These are phyloP conservation scores for Gloeophyllum trabeum DNA, from an alignment of 768 basidiomycete species.

Conservation along the genomic window DNA sequence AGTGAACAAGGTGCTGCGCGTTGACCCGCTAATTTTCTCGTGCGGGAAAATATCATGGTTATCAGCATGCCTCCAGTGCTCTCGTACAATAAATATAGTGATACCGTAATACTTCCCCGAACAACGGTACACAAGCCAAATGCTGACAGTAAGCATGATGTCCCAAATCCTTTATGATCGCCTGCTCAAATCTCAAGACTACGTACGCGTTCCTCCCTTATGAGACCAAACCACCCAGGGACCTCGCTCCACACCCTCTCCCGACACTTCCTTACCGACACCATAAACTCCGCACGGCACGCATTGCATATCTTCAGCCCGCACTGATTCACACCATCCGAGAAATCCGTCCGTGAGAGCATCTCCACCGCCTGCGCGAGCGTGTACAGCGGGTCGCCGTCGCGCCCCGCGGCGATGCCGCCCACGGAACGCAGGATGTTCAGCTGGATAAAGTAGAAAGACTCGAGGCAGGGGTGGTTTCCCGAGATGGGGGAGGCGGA, in stretches of 20 bases:
- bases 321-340: slow-evolving; percentile 41
- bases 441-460: slow-evolving; percentile 68
- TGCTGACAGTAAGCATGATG: no score
- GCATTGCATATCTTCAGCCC: slow-evolving; percentile 42
- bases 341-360: slow-evolving; percentile 61
- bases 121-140: no score
- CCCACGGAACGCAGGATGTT: slow-evolving; percentile 61
- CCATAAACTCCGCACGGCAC: slow-evolving; percentile 38
- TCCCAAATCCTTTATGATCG: no score
- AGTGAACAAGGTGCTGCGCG: no score
- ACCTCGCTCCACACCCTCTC: slow-evolving; percentile 52
- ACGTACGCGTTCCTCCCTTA: no score
- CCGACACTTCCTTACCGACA: slow-evolving; percentile 29
- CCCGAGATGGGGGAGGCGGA: slow-evolving; percentile 29
- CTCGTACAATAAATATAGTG: no score
- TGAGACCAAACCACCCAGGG: slow-evolving; percentile 59
- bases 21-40: no score
- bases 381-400: slow-evolving; percentile 65
- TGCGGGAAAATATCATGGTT: no score
- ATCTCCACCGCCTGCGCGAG: slow-evolving; percentile 60
- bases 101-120: no score
- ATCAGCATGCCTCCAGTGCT: no score
- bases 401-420: slow-evolving; percentile 60
- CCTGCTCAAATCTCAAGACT: no score
- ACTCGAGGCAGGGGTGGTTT: slow-evolving; percentile 46